Evolutionary conservation across 2,329 filamentous ascomycete species (phyloP), one percentile per base, ranked within the genome.

Genomic region (Zymoseptoria crescenta): DNA sequence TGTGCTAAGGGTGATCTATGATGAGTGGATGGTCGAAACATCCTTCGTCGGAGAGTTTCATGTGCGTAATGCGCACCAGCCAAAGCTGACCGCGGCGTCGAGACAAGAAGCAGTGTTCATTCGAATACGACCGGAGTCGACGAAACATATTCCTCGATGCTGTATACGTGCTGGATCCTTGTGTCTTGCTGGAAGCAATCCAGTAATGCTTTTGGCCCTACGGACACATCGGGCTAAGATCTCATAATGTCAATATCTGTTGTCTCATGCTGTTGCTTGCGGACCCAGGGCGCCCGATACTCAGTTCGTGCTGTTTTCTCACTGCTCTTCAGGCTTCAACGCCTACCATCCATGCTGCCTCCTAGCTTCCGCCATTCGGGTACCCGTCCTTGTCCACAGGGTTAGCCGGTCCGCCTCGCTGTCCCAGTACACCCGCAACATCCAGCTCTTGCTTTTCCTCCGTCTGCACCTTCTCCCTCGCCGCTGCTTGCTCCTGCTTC

Each of bases 401-500:
- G 56, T 71, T 70, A 21, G 77, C 78, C 48, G 77, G 76, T 2
- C 77, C 77, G n/a, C 77, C 77, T 27, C 69, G 69, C 69, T 79
- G 77, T 1, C 76, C 77, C 56, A 77, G 61, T 3, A 75, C 70
- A 8, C 78, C 77, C 7, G 71, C 77, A 52, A 74, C 74, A 66
- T 73, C 72, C 4, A 73, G 69, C 20, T 72, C 64, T 49, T 73
- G 59, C 58, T 68, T 57, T 65, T 74, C 74, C 63, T 75, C 61
- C 60, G 72, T 65, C 67, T 79, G 71, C 35, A 76, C 69, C 20
- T 69, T 71, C 56, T 77, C 74, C 49, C 78, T 66, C 24, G 71
- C 66, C 16, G 72, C 73, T 8, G 74, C 71, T 65, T 80, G 78
- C 71, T 80, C 78, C 2, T 72, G 75, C 69, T 80, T 80, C 70